Evolutionary conservation across 1,284 basidiomycete species (phyloP), one percentile per base, ranked within the genome.

Genomic region (Malassezia brasiliensis): DNA sequence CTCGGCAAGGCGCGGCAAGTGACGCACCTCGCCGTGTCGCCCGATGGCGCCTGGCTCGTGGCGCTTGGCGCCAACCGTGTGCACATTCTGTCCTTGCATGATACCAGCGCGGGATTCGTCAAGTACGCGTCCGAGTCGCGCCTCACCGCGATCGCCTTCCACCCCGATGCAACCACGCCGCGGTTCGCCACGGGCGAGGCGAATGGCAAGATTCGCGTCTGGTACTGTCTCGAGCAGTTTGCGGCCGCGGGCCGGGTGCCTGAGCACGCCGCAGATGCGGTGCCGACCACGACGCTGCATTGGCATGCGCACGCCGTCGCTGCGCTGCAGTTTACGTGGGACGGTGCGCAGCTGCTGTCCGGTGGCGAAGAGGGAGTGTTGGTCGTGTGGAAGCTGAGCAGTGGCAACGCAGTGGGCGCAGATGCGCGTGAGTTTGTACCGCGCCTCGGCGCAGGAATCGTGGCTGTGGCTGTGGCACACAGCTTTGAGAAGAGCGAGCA

Each of bases 221-320:
- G 91, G 90, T 90, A 94, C 75, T 93, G 88, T 72, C 79, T 94
- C 6, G 60, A 67, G 39, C 55, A 37, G 38, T 60, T 59, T 36
- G 58, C 62, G 56, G 49, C 53, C 19, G 53, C 65, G 4, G 20
- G 44, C 20, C 20, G 40, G 35, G 25, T 30, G 35, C 41, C 40
- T 25, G 12, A 36, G 46, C n/a, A 12, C 1, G 34, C 35, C 3
- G 5, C 14, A 10, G 34, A 39, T 10, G 56, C 54, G 40, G 60
- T 85, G 1, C 85, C 88, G 59, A 93, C 90, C 0, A 86, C 88
- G 1, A 82, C 84, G 5, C 77, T 96, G 46, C 93, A 96, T 76
- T 99, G 94, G 94, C 94, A 99, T 72, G 86, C 93, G 0, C 91
- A 98, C 74, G 83, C 89, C 5, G 88, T 98, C n/a, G 83, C 86